Conservation (phyloP, 345 rosid species). For the Pseudoturritis turrita region DNA sequence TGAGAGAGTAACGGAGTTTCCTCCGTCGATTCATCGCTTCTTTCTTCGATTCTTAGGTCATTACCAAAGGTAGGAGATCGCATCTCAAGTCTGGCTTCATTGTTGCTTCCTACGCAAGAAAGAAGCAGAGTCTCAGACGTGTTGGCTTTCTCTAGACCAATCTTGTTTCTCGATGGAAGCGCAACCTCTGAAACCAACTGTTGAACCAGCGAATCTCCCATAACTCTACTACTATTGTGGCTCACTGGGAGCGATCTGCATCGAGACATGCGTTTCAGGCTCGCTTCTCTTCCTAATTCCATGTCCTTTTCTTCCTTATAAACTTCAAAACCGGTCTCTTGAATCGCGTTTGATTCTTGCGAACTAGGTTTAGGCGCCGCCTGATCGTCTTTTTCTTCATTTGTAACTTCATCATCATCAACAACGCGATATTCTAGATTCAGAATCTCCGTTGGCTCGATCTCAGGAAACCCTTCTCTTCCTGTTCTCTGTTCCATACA, state of each 20-base stretch:
- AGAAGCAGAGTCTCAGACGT: neutral
- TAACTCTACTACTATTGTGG: neutral
- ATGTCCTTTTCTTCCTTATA: neutral
- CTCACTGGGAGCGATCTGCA: constrained; percentile 32
- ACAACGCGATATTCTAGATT: neutral
- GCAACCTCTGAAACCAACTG: neutral
- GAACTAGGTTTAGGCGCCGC: neutral
- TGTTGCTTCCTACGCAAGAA: constrained; percentile 18
- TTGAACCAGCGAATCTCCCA: neutral
- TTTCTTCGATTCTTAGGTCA: constrained; percentile 44
- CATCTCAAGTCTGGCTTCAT: neutral
- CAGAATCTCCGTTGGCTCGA: constrained; percentile 1
- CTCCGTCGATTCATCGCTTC: constrained; percentile 39
- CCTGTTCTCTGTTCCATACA: neutral
- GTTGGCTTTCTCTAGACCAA: neutral
- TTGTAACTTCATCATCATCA: neutral
- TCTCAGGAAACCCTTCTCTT: neutral
- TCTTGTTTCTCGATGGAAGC: constrained; percentile 6
- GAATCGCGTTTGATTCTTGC: neutral
- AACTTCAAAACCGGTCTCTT: neutral
- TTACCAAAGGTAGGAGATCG: constrained; percentile 45
- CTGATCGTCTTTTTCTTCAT: neutral
- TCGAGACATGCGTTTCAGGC: constrained; percentile 19
- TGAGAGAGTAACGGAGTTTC: constrained; percentile 41
- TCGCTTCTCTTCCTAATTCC: neutral